A percentile compares a stretch with the other conserved stretches of the same genome.
These are phyloP conservation scores for Suillus sp. DNA, from an alignment of 768 basidiomycete species.

Conservation along the genomic window DNA sequence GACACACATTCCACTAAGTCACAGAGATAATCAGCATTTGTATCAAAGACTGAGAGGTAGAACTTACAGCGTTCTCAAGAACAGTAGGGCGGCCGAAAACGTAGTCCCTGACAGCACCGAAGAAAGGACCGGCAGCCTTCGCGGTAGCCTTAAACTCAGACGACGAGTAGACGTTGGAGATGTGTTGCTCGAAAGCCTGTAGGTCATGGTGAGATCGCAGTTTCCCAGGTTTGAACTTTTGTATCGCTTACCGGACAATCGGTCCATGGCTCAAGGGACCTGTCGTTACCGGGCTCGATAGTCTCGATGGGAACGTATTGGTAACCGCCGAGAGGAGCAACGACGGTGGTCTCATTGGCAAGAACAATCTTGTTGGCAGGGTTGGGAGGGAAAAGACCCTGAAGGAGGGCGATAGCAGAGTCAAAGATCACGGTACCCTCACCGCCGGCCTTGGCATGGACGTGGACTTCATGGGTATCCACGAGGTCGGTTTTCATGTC, in stretches of 20 bases:
- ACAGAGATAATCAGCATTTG: conserved; percentile 15
- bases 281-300: conserved; percentile 82
- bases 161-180: conserved; percentile 60
- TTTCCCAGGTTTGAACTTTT: conserved; percentile 17
- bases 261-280: conserved; percentile 82
- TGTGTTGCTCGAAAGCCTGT: conserved; percentile 68
- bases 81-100: conserved; percentile 67
- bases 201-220: conserved; percentile 6
- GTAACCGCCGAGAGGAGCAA: conserved; percentile 78
- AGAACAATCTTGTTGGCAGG: conserved; percentile 69
- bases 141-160: conserved; percentile 63
- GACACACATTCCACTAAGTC: conserved; percentile 69
- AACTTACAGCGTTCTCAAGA: conserved; percentile 67
- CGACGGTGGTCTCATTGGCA: conserved; percentile 73
- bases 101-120: conserved; percentile 65
- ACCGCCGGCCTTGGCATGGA: conserved; percentile 80
- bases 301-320: conserved; percentile 90
- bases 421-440: conserved; percentile 89
- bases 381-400: conserved; percentile 86
- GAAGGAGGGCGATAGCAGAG: conserved; percentile 80
- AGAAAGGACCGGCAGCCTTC: conserved; percentile 64
- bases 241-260: conserved; percentile 50
- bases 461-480: conserved; percentile 70
- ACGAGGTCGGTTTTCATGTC: conserved; percentile 69
- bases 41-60: conserved; percentile 6